Base-by-base conservation (phyloP, 371 early-diverging fungal genomes). In the Rhizopus sp. region DNA sequence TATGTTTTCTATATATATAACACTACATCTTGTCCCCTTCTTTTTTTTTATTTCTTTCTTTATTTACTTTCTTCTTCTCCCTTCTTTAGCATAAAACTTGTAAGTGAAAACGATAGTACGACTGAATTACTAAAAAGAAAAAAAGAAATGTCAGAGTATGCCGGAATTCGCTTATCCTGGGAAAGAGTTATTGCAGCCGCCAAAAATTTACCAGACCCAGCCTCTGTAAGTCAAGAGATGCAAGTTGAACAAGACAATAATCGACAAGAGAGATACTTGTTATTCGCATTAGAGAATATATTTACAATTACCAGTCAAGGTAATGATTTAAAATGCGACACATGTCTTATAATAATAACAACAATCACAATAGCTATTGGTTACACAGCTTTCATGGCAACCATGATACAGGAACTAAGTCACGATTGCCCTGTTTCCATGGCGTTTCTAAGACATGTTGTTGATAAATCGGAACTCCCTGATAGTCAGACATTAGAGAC, bases 371-470 rank as follows among this genome's bases (percentile, higher is more conserved):
- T 47, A 77, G 78, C 57, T 31, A 39, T 63, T 0, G 75, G 72
- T 9, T 74, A 74, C 37, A 56, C 68, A 33, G 66, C 72, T 1
- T 74, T 77, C 32, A 60, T 77, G 17, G 50, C 55, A 7, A 66
- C 69, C 15, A 66, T 77, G 32, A 45, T 58, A 31, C 42, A 54
- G 0, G 50, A 64, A 10, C 42, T 77, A 7, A 59, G 68, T 38
- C 57, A 66, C 2, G 67, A 74, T 5, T 77, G 73, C 23, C 73
- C 81, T 1, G 66, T 81, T 13, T 75, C 84, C 0, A 74, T 81
- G 55, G 72, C 79, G 0, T 81, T 83, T 50, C 56, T 81, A 8
- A 73, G 73, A 48, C 84, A 83, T 55, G 69, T 83, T 38, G 68
- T 83, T 52, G 84, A 83, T 53, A 69, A 73, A 52, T 75, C 78